Percentiles rank a stretch among this genome's conserved stretches.
Evolutionary conservation across 306 rosid genomes (phyloP).

Genomic region (Cicer bijugum): DNA sequence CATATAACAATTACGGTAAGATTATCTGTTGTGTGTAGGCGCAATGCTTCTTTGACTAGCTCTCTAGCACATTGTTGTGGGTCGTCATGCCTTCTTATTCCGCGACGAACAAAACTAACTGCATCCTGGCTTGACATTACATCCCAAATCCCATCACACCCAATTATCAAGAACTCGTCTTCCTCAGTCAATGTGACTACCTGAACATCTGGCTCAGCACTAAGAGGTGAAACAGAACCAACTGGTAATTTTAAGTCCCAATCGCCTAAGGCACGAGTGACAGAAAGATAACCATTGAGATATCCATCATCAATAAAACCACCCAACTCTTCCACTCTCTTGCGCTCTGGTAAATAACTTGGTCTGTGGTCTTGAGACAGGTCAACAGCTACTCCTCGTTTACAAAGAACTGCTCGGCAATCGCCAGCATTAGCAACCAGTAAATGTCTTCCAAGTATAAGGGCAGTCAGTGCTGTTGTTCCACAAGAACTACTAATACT

Average conservation of each 20-base stretch:
- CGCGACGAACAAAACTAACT: conserved; percentile 75
- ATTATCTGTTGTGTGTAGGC: conserved; percentile 57
- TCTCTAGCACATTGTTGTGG: conserved; percentile 77
- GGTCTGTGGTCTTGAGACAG: conserved; percentile 84
- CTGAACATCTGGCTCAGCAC: conserved; percentile 78
- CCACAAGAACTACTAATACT: conserved; percentile 68
- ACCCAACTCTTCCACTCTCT: conserved; percentile 69
- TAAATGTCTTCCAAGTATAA: conserved; percentile 75
- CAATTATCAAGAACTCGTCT: conserved; percentile 79
- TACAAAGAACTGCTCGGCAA: conserved; percentile 87
- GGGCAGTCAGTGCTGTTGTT: conserved; percentile 82
- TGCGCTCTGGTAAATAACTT: conserved; percentile 63
- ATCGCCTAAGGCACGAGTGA: conserved; percentile 85
- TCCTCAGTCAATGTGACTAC: conserved; percentile 64
- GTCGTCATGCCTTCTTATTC: conserved; percentile 74
- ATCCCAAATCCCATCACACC: conserved; percentile 94
- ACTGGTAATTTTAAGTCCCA: conserved; percentile 72
- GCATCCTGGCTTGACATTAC: conserved; percentile 79
- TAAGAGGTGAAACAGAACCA: conserved; percentile 73
- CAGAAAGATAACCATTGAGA: conserved; percentile 69
- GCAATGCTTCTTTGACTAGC: conserved; percentile 76
- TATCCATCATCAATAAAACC: conserved; percentile 63
- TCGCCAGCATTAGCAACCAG: conserved; percentile 90
- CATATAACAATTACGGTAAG: conserved; percentile 52
- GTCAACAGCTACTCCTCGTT: conserved; percentile 69